Evolutionary conservation across 2,329 filamentous ascomycete species (phyloP).

Genomic region (Penicillium glabrum): DNA sequence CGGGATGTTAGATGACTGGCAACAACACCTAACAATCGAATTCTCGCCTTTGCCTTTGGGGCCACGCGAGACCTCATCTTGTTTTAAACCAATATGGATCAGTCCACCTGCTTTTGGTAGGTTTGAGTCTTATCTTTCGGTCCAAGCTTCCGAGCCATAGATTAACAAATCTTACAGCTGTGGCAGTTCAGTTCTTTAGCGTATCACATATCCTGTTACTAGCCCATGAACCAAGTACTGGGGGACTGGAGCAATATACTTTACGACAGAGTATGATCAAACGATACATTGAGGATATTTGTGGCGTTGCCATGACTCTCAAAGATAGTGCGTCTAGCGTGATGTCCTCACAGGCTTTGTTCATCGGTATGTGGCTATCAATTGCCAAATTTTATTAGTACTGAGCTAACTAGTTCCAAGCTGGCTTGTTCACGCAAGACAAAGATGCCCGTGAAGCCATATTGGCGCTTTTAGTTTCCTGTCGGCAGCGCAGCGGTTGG

Average conservation of each 20-base stretch:
- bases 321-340: slow-evolving; percentile 25
- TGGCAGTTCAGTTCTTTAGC: slow-evolving; percentile 23
- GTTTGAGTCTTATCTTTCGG: not conserved
- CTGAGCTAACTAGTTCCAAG: not conserved
- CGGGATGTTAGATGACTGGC: slow-evolving; percentile 26
- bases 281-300: slow-evolving; percentile 21
- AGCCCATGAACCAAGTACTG: slow-evolving; percentile 21
- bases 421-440: slow-evolving; percentile 10
- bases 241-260: slow-evolving; percentile 20
- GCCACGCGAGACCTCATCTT: not conserved
- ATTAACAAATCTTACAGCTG: slow-evolving; percentile 6
- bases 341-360: slow-evolving; percentile 27
- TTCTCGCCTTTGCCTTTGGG: slow-evolving; percentile 24
- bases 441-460: slow-evolving; percentile 9
- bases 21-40: slow-evolving; percentile 23
- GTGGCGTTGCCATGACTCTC: slow-evolving; percentile 25
- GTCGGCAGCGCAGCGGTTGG: slow-evolving; percentile 21
- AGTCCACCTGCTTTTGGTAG: slow-evolving; percentile 25
- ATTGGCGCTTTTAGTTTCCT: slow-evolving; percentile 18
- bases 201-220: slow-evolving; percentile 22
- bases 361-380: slow-evolving; percentile 16
- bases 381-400: not conserved
- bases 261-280: slow-evolving; percentile 18
- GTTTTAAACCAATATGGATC: slow-evolving; percentile 25
- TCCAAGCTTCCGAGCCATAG: not conserved